These are phyloP conservation scores for Salvia hispanica DNA, from an alignment of 257 asterid genomes.

Conservation along the genomic window DNA sequence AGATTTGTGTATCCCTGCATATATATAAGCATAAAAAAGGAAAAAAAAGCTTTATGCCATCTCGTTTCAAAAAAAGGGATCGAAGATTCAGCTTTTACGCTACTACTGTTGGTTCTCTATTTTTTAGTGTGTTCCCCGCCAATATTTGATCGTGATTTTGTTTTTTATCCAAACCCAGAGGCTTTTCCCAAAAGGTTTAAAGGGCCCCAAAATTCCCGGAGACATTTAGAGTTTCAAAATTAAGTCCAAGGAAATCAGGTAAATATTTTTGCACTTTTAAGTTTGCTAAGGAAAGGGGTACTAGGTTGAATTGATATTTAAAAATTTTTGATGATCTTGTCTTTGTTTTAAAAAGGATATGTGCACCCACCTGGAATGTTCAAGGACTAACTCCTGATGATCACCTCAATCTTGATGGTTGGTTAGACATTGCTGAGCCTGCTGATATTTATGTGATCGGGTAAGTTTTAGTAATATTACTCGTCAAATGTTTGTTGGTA, in stretches of 20 bases:
- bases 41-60: too few relatives aligned
- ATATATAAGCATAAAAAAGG: neutral
- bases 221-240: conserved; percentile 86
- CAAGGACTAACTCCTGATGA: conserved; percentile 75
- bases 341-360: conserved; percentile 39
- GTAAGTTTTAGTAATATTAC: conserved; percentile 41
- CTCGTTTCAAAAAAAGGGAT: neutral
- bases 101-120: neutral
- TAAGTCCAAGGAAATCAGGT: conserved; percentile 75
- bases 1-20: neutral
- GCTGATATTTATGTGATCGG: conserved; percentile 93
- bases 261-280: conserved; percentile 30
- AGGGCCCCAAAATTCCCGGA: conserved; percentile 87
- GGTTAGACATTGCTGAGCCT: conserved; percentile 74
- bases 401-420: conserved; percentile 71
- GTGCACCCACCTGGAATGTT: conserved; percentile 82
- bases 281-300: neutral
- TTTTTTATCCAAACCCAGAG: conserved; percentile 45
- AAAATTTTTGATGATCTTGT: conserved; percentile 14
- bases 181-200: conserved; percentile 63
- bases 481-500: neutral
- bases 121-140: conserved; percentile 5
- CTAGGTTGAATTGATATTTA: neutral
- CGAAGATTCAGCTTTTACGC: neutral
- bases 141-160: conserved; percentile 12